Percentiles rank a stretch among this genome's conserved stretches.
Evolutionary conservation across 2,329 filamentous ascomycete genomes (phyloP).

Genomic region (Monilinia fructicola): DNA sequence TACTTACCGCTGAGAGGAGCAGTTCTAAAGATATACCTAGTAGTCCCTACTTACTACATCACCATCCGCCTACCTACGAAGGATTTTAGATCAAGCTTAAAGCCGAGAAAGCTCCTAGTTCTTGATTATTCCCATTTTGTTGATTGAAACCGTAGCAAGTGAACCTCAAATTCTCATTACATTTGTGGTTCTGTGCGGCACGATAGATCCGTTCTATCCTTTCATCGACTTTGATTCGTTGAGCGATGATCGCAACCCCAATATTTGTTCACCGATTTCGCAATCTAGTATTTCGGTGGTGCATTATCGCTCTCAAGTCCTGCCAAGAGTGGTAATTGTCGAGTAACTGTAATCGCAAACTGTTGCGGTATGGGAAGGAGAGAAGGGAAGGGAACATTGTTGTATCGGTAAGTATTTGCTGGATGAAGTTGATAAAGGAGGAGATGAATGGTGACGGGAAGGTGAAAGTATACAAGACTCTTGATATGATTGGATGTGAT

Average conservation of each 20-base stretch:
- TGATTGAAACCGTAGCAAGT: neutral
- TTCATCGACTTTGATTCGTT: slow-evolving; percentile 1
- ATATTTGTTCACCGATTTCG: neutral
- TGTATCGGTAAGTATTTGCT: neutral
- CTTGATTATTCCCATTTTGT: neutral
- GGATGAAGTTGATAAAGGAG: neutral
- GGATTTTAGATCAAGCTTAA: neutral
- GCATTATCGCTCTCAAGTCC: too few relatives aligned
- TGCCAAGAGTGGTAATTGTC: slow-evolving; percentile 1
- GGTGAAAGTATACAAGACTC: neutral
- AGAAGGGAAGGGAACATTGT: rapidly evolving
- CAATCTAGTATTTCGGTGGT: neutral
- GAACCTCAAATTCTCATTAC: neutral
- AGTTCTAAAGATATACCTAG: neutral
- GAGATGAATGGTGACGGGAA: too few relatives aligned
- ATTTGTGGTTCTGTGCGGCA: slow-evolving; percentile 7
- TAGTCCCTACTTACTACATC: neutral
- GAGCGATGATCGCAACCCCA: neutral
- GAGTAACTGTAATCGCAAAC: neutral
- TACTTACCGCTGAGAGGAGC: neutral
- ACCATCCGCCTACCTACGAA: neutral
- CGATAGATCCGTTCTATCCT: neutral
- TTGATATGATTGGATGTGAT: neutral
- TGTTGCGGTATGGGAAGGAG: neutral
- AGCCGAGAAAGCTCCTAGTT: neutral